phyloP scores from a whole-genome alignment of 805 yeast genomes.

The Millerozyma acaciae region DNA sequence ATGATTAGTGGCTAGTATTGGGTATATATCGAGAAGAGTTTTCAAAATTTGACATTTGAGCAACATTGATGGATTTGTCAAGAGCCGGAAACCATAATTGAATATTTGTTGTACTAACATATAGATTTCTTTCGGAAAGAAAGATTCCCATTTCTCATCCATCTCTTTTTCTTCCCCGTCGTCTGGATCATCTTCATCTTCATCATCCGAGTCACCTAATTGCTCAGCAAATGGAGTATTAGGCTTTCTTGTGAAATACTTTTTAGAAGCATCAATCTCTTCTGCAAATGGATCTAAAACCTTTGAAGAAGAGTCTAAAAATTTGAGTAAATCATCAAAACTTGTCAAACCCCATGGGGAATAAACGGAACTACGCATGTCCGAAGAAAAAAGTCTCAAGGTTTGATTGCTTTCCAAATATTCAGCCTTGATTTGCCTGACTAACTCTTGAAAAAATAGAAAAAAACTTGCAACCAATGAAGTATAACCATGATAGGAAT shows the following conservation, averaged over 20 bases:
- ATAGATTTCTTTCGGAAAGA: conserved; percentile 61
- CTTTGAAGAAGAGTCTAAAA: conserved; percentile 37
- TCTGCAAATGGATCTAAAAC: conserved; percentile 24
- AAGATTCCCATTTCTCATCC: conserved; percentile 55
- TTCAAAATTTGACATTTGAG: conserved; percentile 55
- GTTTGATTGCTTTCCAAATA: conserved; percentile 7
- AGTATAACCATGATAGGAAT: conserved; percentile 79
- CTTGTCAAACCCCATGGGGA: conserved; percentile 60
- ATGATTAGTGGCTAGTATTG: conserved; percentile 30
- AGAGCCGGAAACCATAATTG: conserved; percentile 62
- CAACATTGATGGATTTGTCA: conserved; percentile 62
- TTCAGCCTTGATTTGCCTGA: conserved; percentile 33
- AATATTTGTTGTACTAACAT: conserved; percentile 55
- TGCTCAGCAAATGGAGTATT: conserved; percentile 32
- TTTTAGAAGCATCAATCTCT: conserved; percentile 31
- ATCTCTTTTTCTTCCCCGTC: conserved; percentile 12
- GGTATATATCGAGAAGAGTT: conserved; percentile 33
- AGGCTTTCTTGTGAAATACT: conserved; percentile 35
- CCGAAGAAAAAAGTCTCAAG: no score
- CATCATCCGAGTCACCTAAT: conserved; percentile 22
- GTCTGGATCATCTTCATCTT: conserved; percentile 19
- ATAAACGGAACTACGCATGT: conserved; percentile 19
- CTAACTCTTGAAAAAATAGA: conserved; percentile 59
- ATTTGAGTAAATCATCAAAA: conserved; percentile 39
- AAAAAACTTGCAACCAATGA: conserved; percentile 71